Base-by-base conservation (phyloP, 164 flowering plant genomes). In the Magnolia changhungtana region DNA sequence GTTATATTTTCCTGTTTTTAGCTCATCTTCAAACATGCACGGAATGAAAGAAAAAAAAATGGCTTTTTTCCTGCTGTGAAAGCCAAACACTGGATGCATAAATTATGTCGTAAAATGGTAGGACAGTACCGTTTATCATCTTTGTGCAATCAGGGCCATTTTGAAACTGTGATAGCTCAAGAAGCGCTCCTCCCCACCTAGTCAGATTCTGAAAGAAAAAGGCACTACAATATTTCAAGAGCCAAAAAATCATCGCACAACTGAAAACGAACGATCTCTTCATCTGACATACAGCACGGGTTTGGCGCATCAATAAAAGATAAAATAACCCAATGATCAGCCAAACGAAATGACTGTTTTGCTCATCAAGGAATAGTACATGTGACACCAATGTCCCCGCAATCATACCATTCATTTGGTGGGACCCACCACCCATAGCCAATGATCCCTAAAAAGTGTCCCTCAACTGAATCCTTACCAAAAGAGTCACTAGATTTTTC, bases 161-260 rank as follows among this genome's bases (percentile, higher is more conserved):
- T 75, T 89, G 94, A 72, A 89, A 92, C 84, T 88, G 93, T 1
- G 97, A 88, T 29, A 95, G 73, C 84, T 93, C 96, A 55, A 95
- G 76, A 75, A 95, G 81, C 67, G 95, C 93, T 23, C 93, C 96
- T 59, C 91, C 98, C 98, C 98, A 95, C 70, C 88, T 86, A 20
- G 94, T 88, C 81, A 95, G 78, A 59, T 95, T 95, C 98, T 93
- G 83, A 76, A 74, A 58, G 45, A 37, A 37, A 37, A 37, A 4
- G 45, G 45, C 6, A 37, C 45, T 37, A 37, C 45, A 37, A 5
- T 5, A 37, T 37, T 37, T 37, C 45, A 80, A 67, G 50, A 50
- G 5, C 65, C 10, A 45, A 9, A 70, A 69, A 69, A 59, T 8
- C 11, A 23, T 7, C 49, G 1, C 29, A 68, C 50, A 37, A 4